Percentiles rank a stretch among this genome's conserved stretches.
phyloP scores from a whole-genome alignment of 108 stramenopile species.

The Pseudonitzschia multistriata region DNA sequence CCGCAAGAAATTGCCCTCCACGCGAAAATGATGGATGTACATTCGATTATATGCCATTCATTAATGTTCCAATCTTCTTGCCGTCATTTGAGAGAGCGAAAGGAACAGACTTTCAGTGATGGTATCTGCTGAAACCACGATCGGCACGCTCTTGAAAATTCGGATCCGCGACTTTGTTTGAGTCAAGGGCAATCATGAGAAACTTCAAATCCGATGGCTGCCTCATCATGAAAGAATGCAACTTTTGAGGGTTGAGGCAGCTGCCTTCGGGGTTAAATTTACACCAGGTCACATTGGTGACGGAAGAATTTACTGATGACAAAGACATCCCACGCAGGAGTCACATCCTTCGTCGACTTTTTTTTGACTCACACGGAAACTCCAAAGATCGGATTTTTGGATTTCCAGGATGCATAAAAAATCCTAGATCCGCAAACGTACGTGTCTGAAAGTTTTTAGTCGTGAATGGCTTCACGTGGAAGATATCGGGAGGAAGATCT shows the following conservation, averaged over 20 bases:
- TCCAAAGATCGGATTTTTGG: not conserved
- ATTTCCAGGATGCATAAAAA: not conserved
- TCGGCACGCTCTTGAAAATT: not conserved
- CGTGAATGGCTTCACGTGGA: constrained; percentile 1
- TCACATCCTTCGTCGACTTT: constrained; percentile 2
- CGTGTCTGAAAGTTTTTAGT: not conserved
- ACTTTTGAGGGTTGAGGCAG: not conserved
- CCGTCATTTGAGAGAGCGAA: too few species aligned
- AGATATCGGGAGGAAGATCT: not conserved
- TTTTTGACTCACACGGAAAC: not conserved
- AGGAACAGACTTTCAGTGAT: too few species aligned
- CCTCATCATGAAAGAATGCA: constrained; percentile 4
- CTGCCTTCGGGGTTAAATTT: not conserved
- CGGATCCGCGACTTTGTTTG: not conserved
- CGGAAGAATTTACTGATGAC: not conserved
- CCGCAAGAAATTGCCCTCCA: too few species aligned
- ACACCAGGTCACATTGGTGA: constrained; percentile 2
- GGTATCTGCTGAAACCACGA: too few species aligned
- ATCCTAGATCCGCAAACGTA: constrained; percentile 4
- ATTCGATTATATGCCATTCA: too few species aligned
- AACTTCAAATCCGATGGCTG: not conserved
- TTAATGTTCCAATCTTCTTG: too few species aligned
- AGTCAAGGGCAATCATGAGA: not conserved
- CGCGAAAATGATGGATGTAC: too few species aligned
- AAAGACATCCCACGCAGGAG: not conserved